phyloP scores from a whole-genome alignment of 1,284 basidiomycete genomes.

The Ceratobasidium theobromae region DNA sequence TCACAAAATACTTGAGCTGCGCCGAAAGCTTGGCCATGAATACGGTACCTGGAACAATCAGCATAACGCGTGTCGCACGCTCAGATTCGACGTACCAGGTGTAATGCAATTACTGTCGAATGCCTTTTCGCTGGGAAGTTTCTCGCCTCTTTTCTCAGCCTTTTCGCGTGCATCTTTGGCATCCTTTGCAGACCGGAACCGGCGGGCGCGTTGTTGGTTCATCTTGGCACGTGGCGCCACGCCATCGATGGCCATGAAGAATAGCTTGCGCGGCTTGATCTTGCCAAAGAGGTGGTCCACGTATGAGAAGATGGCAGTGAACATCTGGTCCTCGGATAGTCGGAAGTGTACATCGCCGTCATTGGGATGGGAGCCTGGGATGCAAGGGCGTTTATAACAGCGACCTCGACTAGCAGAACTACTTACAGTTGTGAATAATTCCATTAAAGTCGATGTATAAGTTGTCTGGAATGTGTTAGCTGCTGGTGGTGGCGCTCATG shows the following conservation, averaged over 20 bases:
- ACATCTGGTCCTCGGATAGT: constrained; percentile 94
- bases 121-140: constrained; percentile 87
- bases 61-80: not conserved
- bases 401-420: constrained; percentile 35
- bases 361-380: constrained; percentile 81
- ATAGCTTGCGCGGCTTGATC: constrained; percentile 95
- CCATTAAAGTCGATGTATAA: constrained; percentile 97
- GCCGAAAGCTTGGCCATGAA: constrained; percentile 93
- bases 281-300: constrained; percentile 96
- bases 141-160: constrained; percentile 86
- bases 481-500: constrained; percentile 3
- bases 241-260: constrained; percentile 98
- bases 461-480: constrained; percentile 58
- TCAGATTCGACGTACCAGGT: constrained; percentile 65
- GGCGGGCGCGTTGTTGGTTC: constrained; percentile 96
- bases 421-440: constrained; percentile 93
- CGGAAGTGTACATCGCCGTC: constrained; percentile 96
- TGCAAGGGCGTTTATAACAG: not conserved
- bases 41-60: constrained; percentile 67
- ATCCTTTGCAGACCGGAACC: constrained; percentile 95
- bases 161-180: constrained; percentile 84
- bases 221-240: constrained; percentile 99
- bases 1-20: constrained; percentile 94
- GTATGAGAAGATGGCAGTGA: constrained; percentile 94
- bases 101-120: constrained; percentile 99